Conservation (phyloP, 345 rosid species). For the Pistacia vera region DNA sequence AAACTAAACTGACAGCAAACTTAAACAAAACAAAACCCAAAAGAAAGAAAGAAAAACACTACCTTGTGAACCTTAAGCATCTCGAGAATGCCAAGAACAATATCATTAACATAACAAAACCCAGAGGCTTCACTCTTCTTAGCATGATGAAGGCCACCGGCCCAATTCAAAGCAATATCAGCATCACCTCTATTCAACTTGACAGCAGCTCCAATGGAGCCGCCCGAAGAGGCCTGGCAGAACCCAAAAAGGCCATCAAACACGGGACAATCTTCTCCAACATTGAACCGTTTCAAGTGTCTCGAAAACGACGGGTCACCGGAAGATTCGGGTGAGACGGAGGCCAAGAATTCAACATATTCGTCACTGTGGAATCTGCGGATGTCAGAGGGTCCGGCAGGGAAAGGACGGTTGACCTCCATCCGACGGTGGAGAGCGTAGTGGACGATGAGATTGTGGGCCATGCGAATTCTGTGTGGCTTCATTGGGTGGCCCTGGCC, state of each 20-base stretch:
- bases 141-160: slow-evolving; percentile 97
- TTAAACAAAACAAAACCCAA: background rate
- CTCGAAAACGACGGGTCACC: slow-evolving; percentile 55
- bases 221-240: slow-evolving; percentile 97
- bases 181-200: slow-evolving; percentile 85
- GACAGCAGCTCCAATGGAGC: slow-evolving; percentile 95
- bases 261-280: slow-evolving; percentile 95
- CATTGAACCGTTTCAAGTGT: slow-evolving; percentile 77
- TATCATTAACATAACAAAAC: slow-evolving; percentile 95
- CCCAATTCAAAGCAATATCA: slow-evolving; percentile 96
- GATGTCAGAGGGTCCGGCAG: slow-evolving; percentile 75
- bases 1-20: background rate
- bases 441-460: slow-evolving; percentile 87
- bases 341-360: slow-evolving; percentile 78
- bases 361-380: slow-evolving; percentile 81
- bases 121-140: slow-evolving; percentile 99
- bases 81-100: slow-evolving; percentile 93
- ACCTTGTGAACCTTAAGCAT: slow-evolving; percentile 94
- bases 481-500: slow-evolving; percentile 99
- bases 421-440: slow-evolving; percentile 92
- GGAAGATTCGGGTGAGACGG: slow-evolving; percentile 68
- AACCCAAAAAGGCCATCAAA: slow-evolving; percentile 88
- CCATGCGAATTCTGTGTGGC: slow-evolving; percentile 99
- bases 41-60: slow-evolving; percentile 10
- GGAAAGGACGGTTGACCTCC: slow-evolving; percentile 91